Base-by-base conservation (phyloP, 495 filamentous ascomycete species). In the Podospora comata region DNA sequence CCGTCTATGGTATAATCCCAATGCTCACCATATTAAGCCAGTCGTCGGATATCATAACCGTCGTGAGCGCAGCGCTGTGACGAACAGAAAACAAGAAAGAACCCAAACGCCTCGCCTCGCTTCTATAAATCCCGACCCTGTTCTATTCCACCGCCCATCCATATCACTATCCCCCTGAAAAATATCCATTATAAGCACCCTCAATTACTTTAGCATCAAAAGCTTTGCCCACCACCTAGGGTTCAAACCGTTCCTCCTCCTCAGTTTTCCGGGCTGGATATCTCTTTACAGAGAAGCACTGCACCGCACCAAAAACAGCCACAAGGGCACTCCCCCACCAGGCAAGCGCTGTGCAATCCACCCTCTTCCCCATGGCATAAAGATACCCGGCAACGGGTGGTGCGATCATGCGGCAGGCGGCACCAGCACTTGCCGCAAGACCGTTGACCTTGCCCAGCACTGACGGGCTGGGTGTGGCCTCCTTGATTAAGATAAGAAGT, bases 401-500 rank as follows among this genome's bases (percentile, higher is more conserved):
- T 0, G 92, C 89, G 28, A 93, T 75, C 66, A 91, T 94, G 48
- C 92, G 87, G 71, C 89, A 90, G 9, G 88, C 90, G 0, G 91
- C 92, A 4, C 90, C 90, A 4, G 89, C 90, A 48, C 89, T 92
- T 3, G 92, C 92, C 48, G 91, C 91, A 6, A 94, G 83, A 1
- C 92, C 92, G 70, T 95, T 95, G 65, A 95, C 89, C 73, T 87
- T 91, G 16, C 92, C 92, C 58, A 95, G 82, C 20, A 87, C 83
- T 0, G 82, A 85, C 9, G 83, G 79, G 18, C 86, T 87, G 3
- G 91, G 90, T 20, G 89, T 90, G 0, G 92, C 89, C 81, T 94
- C 91, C 76, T 94, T 95, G 80, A 95, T 87, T 7, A 95, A 83
- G 56, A 95, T 94, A 48, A 95, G 80, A 7, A 95, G 84, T 3